Percentiles rank a stretch among this genome's conserved stretches.
These are phyloP conservation scores for Dictyophora rubrovolvata DNA, from an alignment of 768 basidiomycete species.

Conservation along the genomic window DNA sequence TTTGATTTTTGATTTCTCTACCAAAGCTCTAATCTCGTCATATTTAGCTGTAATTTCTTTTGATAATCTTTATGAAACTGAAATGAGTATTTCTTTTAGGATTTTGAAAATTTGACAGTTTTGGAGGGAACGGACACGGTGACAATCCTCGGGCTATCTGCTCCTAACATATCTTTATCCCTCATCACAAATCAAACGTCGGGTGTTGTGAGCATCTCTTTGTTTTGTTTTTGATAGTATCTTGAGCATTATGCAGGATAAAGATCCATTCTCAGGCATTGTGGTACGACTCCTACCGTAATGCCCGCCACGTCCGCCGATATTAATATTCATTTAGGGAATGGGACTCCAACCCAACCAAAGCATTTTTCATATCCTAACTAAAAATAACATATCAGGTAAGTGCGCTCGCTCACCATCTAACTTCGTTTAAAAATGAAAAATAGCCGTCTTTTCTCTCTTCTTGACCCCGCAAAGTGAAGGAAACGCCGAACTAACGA, in stretches of 20 bases:
- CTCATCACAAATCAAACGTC: constrained; percentile 45
- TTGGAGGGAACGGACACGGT: constrained; percentile 39
- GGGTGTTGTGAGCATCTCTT: constrained; percentile 24
- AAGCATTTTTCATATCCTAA: constrained; percentile 40
- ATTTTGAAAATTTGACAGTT: constrained; percentile 37
- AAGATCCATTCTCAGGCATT: constrained; percentile 23
- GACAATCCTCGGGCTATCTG: constrained; percentile 35
- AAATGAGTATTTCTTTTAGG: constrained; percentile 12
- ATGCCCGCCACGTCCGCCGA: too few relatives aligned
- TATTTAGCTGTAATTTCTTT: not conserved
- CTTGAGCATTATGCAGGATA: constrained; percentile 12
- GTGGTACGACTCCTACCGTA: not conserved
- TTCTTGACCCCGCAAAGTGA: constrained; percentile 37
- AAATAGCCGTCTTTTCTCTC: constrained; percentile 34
- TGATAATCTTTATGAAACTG: not conserved
- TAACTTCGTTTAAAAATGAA: not conserved
- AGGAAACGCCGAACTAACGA: constrained; percentile 42
- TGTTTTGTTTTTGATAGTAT: not conserved
- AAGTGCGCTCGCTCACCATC: constrained; percentile 14
- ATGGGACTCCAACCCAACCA: constrained; percentile 38
- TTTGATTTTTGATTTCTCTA: not conserved
- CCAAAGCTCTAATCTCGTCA: not conserved
- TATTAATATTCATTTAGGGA: constrained; percentile 9
- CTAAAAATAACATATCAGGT: constrained; percentile 41
- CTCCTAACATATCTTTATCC: constrained; percentile 30